These are phyloP conservation scores for Fusarium sororula DNA, from an alignment of 2,329 filamentous ascomycete species.

Conservation along the genomic window DNA sequence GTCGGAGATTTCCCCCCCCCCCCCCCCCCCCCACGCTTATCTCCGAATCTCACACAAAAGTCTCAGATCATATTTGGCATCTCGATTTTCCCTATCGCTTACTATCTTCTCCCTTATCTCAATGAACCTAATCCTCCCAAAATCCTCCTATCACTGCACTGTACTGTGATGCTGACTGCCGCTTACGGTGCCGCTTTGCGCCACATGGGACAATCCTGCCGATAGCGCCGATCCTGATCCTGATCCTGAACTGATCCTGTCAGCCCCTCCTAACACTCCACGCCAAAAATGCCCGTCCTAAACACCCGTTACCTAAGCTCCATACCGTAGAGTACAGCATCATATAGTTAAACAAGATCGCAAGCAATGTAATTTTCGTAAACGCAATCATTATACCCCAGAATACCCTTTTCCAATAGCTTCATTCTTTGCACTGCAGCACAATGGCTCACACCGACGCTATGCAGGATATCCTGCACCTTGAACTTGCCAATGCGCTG, in stretches of 20 bases:
- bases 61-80: background rate
- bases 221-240: background rate
- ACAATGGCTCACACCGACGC: background rate
- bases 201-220: background rate
- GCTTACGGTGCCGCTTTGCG: background rate
- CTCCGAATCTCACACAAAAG: background rate
- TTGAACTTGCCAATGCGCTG: background rate
- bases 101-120: background rate
- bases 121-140: background rate
- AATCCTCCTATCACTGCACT: background rate
- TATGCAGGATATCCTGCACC: background rate
- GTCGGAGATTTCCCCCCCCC: background rate
- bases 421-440: background rate
- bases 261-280: background rate
- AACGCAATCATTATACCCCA: background rate
- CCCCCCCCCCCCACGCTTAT: background rate
- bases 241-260: constrained; percentile 1
- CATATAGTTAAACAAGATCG: background rate
- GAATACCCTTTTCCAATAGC: background rate
- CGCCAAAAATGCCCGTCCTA: background rate
- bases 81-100: background rate
- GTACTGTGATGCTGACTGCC: background rate
- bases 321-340: background rate
- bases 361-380: background rate
- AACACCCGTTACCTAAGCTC: background rate